Percentiles rank a stretch among this genome's conserved stretches.
Evolutionary conservation across 805 yeast genomes (phyloP).

Genomic region (Ogataea corticis): DNA sequence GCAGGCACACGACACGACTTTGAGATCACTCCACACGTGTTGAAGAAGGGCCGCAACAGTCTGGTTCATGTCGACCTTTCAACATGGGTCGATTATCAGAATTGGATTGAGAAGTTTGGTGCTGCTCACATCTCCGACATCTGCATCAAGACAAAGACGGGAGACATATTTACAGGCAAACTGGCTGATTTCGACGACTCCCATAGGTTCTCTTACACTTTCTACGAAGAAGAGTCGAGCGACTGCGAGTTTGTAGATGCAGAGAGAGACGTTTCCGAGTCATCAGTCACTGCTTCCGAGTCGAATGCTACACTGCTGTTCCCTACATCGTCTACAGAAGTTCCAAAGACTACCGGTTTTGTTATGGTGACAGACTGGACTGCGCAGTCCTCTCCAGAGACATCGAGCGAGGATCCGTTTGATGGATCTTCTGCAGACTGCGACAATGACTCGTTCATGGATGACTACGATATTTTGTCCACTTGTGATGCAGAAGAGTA

Average conservation of each 20-base stretch:
- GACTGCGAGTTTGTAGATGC: background rate
- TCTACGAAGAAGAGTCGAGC: background rate
- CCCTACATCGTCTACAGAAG: slow-evolving; percentile 4
- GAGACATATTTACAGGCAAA: background rate
- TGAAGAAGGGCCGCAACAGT: slow-evolving; percentile 13
- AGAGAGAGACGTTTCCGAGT: slow-evolving; percentile 1
- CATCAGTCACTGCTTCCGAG: slow-evolving; percentile 2
- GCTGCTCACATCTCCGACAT: no score
- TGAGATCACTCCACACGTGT: slow-evolving; percentile 14
- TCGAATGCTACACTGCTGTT: slow-evolving; percentile 5
- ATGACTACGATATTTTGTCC: slow-evolving; percentile 28
- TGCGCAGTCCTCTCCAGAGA: background rate
- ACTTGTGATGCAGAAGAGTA: slow-evolving; percentile 21
- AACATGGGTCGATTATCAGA: slow-evolving; percentile 1
- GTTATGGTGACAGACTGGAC: slow-evolving; percentile 4
- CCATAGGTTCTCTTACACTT: background rate
- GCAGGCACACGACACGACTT: slow-evolving; percentile 4
- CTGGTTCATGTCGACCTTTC: slow-evolving; percentile 12
- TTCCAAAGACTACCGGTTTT: background rate
- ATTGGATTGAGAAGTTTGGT: slow-evolving; percentile 1
- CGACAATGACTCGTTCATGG: slow-evolving; percentile 11
- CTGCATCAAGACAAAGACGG: background rate
- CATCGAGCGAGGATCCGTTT: background rate
- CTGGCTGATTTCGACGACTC: background rate
- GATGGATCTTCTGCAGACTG: background rate